These are phyloP conservation scores for Talaromyces sp. DNA, from an alignment of 2,329 filamentous ascomycete genomes.

Conservation along the genomic window DNA sequence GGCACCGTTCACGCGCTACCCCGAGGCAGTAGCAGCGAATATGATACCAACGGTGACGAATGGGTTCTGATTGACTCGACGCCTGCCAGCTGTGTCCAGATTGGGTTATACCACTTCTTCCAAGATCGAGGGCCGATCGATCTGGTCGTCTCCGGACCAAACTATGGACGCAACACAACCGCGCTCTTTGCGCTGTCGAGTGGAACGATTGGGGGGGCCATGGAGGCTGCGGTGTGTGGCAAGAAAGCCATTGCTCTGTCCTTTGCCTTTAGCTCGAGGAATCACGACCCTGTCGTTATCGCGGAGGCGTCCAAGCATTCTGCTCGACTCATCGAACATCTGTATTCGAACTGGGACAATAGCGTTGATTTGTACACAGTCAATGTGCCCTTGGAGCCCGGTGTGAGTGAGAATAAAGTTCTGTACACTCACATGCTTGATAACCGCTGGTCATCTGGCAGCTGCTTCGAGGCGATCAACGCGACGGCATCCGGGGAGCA, in stretches of 20 bases:
- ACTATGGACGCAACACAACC: slow-evolving; percentile 78
- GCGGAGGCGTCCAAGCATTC: slow-evolving; percentile 68
- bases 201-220: slow-evolving; percentile 69
- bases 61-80: slow-evolving; percentile 80
- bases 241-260: slow-evolving; percentile 72
- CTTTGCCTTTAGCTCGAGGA: slow-evolving; percentile 82
- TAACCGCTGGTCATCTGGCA: slow-evolving; percentile 81
- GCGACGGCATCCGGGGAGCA: slow-evolving; percentile 55
- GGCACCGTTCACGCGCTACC: slow-evolving; percentile 62
- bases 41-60: slow-evolving; percentile 60
- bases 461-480: slow-evolving; percentile 78
- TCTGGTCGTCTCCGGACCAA: slow-evolving; percentile 72
- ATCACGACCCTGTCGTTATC: slow-evolving; percentile 79
- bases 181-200: slow-evolving; percentile 73
- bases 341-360: slow-evolving; percentile 67
- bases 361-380: slow-evolving; percentile 83
- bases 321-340: slow-evolving; percentile 71
- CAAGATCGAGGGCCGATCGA: slow-evolving; percentile 66
- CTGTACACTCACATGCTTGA: slow-evolving; percentile 83
- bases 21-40: slow-evolving; percentile 52
- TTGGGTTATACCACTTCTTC: slow-evolving; percentile 76
- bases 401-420: slow-evolving; percentile 65
- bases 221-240: slow-evolving; percentile 70
- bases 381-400: slow-evolving; percentile 80
- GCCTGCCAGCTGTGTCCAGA: slow-evolving; percentile 74